Evolutionary conservation across 768 basidiomycete genomes (phyloP), one percentile per base, ranked within the genome.

Genomic region (Leucosporidium yakuticum): DNA sequence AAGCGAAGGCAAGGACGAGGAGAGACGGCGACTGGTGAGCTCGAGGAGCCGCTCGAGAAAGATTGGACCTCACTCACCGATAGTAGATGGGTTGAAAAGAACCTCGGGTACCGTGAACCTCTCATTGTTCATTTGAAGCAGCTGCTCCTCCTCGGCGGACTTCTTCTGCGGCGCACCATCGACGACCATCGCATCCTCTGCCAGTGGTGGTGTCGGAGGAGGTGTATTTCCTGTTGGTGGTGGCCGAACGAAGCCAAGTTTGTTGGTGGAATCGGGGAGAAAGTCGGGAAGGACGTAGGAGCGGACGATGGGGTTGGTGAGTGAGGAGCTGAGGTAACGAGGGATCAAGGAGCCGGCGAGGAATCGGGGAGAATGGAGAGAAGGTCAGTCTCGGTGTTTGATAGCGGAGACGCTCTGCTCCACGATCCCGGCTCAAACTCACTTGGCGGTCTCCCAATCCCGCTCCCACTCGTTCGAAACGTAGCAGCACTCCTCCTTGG

Each of bases 271-370:
- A 2, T 54, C 65, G 1, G 79, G 74, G n/a, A 78, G 85, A 77
- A 91, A 84, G 81, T 96, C 91, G 34, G 94, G 94, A 51, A 97
- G 84, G 60, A 95, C 83, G 77, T 95, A 98, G 80, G 94, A 89
- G 76, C 87, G 88, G 34, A 91, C 84, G 60, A 94, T 88, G 14
- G 82, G 73, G 76, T 90, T 91, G 58, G 75, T 77, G 73, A 82
- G 39, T 15, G 39, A 44, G 39, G 39, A 44, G 39, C 39, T 44
- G 84, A 23, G 84, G 83, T 73, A 83, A 81, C 60, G 77, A 20
- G 14, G 25, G 36, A 34, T 29, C 4, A 19, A 15, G 29, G 34
- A 58, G 53, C 27, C 20, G 27, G 25, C 1, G 31, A 15, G 8
- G 39, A 44, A 15, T 8, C 34, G 5, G 5, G 34, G 34, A n/a